Evolutionary conservation across 306 rosid species (phyloP), one percentile per base, ranked within the genome.

Genomic region (Mimosa bimucronata): DNA sequence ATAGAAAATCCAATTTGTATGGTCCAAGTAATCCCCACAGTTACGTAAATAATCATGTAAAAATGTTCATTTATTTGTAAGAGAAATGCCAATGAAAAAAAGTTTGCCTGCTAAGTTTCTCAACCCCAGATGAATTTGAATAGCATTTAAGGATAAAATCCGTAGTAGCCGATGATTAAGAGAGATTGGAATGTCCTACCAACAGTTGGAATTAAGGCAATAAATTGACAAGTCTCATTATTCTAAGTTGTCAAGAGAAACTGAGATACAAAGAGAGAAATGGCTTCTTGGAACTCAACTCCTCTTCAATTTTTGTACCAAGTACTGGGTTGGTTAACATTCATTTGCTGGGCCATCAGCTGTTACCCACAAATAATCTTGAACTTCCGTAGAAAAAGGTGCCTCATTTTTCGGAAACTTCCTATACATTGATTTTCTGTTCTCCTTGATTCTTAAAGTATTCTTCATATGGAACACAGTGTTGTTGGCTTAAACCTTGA

Each of bases 401-500:
- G 13, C 19, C 29, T 7, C 15, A 15, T 66, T 31, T 16, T 65
- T 19, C 16, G 9, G 10, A 53, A 40, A 10, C 38, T 78, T 31
- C 15, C 26, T 37, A n/a, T 2, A 6, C 21, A 31, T 11, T 30
- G 60, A 5, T n/a, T 64, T 26, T 18, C 71, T 45, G 16, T 60
- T 53, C 28, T 65, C 30, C 69, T 66, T 34, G 40, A n/a, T 45
- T 76, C 5, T 13, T 9, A 4, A 68, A 65, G 50, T 42, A 38
- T 16, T 75, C 71, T 58, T 73, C 11, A 13, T 30, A 8, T 38
- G 37, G 74, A 5, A 34, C 74, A 31, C 34, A 92, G 98, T 79
- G 98, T 94, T 40, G 97, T 92, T 71, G 98, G 98, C 2, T 83
- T 94, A 82, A 94, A 82, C 87, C 85, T 94, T 40, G 94, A 94